Conservation (phyloP, 352 stramenopile genomes). For the Phytophthora sojae region DNA sequence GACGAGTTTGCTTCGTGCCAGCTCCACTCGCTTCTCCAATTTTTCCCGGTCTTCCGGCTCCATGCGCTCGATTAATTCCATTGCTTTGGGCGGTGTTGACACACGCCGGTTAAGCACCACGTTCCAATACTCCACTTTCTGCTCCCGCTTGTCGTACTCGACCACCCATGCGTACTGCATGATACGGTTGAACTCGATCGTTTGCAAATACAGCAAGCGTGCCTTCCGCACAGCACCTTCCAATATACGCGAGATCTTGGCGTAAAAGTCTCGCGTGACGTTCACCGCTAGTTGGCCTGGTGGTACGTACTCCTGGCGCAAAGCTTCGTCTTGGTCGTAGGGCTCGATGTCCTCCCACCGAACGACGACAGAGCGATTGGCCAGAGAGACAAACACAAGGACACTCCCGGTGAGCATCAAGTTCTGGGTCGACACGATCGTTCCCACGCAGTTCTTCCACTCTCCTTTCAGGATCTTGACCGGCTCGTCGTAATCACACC, state of each 20-base stretch:
- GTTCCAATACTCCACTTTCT: slow-evolving; percentile 78
- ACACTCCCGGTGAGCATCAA: slow-evolving; percentile 65
- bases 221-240: slow-evolving; percentile 44
- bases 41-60: slow-evolving; percentile 56
- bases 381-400: slow-evolving; percentile 62
- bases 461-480: slow-evolving; percentile 59
- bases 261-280: slow-evolving; percentile 47
- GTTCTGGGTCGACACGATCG: slow-evolving; percentile 73
- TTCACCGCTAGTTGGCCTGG: slow-evolving; percentile 38
- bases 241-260: slow-evolving; percentile 44
- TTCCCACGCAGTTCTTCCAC: slow-evolving; percentile 56
- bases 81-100: slow-evolving; percentile 54
- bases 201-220: slow-evolving; percentile 69
- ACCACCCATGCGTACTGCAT: slow-evolving; percentile 73
- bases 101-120: slow-evolving; percentile 75
- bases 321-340: slow-evolving; percentile 51
- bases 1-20: slow-evolving; percentile 63
- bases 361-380: slow-evolving; percentile 65
- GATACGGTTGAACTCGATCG: slow-evolving; percentile 74
- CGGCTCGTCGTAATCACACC: slow-evolving; percentile 58
- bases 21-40: slow-evolving; percentile 60
- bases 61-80: slow-evolving; percentile 71
- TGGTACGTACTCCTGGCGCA: slow-evolving; percentile 53
- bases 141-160: slow-evolving; percentile 62
- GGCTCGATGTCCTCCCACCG: slow-evolving; percentile 62